Base-by-base conservation (phyloP, 176 grass and related monocot species). In the Otatea glauca region DNA sequence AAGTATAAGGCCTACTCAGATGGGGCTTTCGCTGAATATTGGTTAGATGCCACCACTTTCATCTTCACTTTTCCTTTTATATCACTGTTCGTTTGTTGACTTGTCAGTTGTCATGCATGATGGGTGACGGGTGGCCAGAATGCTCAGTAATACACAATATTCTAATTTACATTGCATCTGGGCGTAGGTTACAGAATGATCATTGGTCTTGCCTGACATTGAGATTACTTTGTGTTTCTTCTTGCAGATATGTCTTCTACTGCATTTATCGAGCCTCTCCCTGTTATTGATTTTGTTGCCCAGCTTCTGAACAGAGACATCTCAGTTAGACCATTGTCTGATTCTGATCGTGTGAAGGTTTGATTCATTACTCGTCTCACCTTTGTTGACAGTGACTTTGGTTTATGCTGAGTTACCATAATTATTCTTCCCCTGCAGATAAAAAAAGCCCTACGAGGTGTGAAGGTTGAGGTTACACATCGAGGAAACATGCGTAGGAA, bases 261-360 rank as follows among this genome's bases (percentile, higher is more conserved):
- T 53, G 94, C 94, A 39, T 97, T 97, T 84, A 94, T 97, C 2
- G 94, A 97, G 83, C 91, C 94, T 42, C 77, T 97, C 35, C 94
- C 91, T 43, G 94, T 97, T 23, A 92, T 97, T 20, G 94, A 97
- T 47, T 97, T 97, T 92, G 94, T 97, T 60, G 91, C 81, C 32
- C 91, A 97, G 86, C 91, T 97, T 92, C 94, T 97, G 21, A 92
- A 86, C 75, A 97, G 92, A 90, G 94, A 97, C 68, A 94, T 97
- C 38, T 90, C 91, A 53, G 91, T 86, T 70, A 94, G 94, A 83
- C 94, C 91, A 77, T 70, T 97, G 47, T 97, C 94, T 76, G 94
- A 97, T 85, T 86, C 94, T 62, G 94, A 97, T 86, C 94, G 94
- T 75, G 92, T 97, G 78, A 97, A 97, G 94, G 94, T 97, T 80